Evolutionary conservation across 805 yeast species (phyloP).

Genomic region (Pichia paraexigua): DNA sequence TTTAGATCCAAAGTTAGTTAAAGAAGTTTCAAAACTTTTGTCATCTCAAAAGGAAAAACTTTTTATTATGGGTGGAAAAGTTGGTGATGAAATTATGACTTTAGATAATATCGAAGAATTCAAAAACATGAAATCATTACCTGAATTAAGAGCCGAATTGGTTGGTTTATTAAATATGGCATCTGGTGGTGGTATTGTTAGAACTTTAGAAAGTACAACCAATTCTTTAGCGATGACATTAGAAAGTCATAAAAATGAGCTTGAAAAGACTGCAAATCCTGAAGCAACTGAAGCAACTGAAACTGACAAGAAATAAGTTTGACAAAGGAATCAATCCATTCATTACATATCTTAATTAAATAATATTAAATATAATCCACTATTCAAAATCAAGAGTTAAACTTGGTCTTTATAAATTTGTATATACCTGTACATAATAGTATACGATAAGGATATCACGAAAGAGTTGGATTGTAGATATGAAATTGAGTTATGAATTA

Average conservation of each 20-base stretch:
- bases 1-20: constrained; percentile 63
- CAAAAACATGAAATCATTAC: constrained; percentile 66
- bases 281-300: neutral
- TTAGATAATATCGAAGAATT: constrained; percentile 47
- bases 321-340: neutral
- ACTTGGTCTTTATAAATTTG: neutral
- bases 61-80: constrained; percentile 77
- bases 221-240: constrained; percentile 66
- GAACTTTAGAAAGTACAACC: constrained; percentile 66
- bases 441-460: neutral
- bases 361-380: neutral
- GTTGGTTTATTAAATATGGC: constrained; percentile 75
- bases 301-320: neutral
- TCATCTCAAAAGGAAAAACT: constrained; percentile 63
- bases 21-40: constrained; percentile 51
- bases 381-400: neutral
- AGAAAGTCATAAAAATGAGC: constrained; percentile 42
- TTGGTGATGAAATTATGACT: constrained; percentile 54
- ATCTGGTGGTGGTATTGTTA: constrained; percentile 85
- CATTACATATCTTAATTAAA: neutral
- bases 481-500: too few relatives aligned
- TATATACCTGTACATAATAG: neutral
- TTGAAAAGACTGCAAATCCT: constrained; percentile 15
- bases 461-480: too few relatives aligned
- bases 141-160: constrained; percentile 70